Evolutionary conservation across 495 filamentous ascomycete species (phyloP).

Genomic region (Cercophora scortea): DNA sequence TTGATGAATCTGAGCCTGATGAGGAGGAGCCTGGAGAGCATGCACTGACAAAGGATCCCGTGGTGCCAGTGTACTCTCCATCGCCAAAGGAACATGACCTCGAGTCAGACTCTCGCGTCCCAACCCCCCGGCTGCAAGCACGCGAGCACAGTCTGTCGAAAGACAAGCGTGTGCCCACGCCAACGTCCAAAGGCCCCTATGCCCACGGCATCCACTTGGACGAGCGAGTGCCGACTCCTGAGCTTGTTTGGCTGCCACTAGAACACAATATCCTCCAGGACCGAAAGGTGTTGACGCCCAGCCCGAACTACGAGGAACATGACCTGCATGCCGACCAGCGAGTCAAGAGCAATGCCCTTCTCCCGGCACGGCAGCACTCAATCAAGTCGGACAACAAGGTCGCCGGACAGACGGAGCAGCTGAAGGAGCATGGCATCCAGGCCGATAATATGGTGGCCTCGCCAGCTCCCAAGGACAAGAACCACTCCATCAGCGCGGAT

Average conservation of each 20-base stretch:
- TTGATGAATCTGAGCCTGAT: not conserved
- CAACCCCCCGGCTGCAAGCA: constrained; percentile 1
- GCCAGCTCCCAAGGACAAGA: not conserved
- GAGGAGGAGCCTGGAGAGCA: not conserved
- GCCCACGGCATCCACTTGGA: constrained; percentile 9
- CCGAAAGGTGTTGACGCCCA: constrained; percentile 5
- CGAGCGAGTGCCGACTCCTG: constrained; percentile 10
- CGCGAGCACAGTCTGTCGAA: constrained; percentile 9
- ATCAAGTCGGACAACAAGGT: constrained; percentile 6
- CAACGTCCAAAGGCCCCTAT: not conserved
- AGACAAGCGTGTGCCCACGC: constrained; percentile 5
- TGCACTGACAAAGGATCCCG: not conserved
- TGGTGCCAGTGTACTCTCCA: not conserved
- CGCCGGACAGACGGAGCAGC: not conserved
- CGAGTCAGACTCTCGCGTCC: constrained; percentile 5
- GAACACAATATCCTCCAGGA: constrained; percentile 11
- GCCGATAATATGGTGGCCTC: constrained; percentile 5
- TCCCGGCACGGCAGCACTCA: constrained; percentile 4
- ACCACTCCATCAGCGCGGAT: constrained; percentile 5
- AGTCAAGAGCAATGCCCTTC: constrained; percentile 2
- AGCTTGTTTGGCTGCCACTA: constrained; percentile 1
- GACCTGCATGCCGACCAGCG: constrained; percentile 8
- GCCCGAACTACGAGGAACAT: constrained; percentile 5
- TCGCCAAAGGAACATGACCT: constrained; percentile 1
- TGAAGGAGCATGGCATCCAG: not conserved